A percentile compares a stretch with the other conserved stretches of the same genome.
Evolutionary conservation across 169 alveolate genomes (phyloP).

Genomic region (Babesia divergens): DNA sequence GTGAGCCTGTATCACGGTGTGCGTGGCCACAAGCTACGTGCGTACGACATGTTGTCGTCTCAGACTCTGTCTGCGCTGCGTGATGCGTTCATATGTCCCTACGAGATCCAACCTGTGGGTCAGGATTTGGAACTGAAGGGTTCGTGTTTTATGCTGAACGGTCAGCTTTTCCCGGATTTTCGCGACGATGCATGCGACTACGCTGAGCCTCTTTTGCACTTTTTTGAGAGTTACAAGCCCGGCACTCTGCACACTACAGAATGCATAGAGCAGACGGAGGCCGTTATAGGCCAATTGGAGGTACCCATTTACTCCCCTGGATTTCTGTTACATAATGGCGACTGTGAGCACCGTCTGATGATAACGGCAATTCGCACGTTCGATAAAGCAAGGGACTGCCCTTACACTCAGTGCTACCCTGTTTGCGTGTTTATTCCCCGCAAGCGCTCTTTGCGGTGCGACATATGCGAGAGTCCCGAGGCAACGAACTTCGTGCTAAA

Average conservation of each 20-base stretch:
- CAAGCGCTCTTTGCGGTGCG: slow-evolving; percentile 62
- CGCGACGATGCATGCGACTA: slow-evolving; percentile 69
- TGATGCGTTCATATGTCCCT: slow-evolving; percentile 73
- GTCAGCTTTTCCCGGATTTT: slow-evolving; percentile 76
- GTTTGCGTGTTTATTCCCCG: slow-evolving; percentile 74
- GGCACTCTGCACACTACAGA: slow-evolving; percentile 58
- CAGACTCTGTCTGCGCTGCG: slow-evolving; percentile 76
- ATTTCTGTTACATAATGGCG: slow-evolving; percentile 79
- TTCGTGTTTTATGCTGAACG: slow-evolving; percentile 78
- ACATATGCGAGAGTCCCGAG: slow-evolving; percentile 71
- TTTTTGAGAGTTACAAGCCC: slow-evolving; percentile 33
- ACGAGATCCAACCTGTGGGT: slow-evolving; percentile 36
- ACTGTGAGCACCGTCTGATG: slow-evolving; percentile 81
- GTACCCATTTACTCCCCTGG: slow-evolving; percentile 75
- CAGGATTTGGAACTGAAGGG: slow-evolving; percentile 52
- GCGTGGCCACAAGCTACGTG: slow-evolving; percentile 79
- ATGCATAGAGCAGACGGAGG: slow-evolving; percentile 66
- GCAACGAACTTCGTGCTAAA: slow-evolving; percentile 72
- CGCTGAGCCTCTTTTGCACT: slow-evolving; percentile 47
- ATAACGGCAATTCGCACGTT: slow-evolving; percentile 70
- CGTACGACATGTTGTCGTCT: slow-evolving; percentile 73
- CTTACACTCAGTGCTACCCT: slow-evolving; percentile 71
- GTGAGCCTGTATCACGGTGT: slow-evolving; percentile 78
- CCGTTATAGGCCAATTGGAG: slow-evolving; percentile 65
- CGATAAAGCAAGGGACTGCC: slow-evolving; percentile 68